Conservation (phyloP, 495 filamentous ascomycete species). For the Penicillium waksmanii region DNA sequence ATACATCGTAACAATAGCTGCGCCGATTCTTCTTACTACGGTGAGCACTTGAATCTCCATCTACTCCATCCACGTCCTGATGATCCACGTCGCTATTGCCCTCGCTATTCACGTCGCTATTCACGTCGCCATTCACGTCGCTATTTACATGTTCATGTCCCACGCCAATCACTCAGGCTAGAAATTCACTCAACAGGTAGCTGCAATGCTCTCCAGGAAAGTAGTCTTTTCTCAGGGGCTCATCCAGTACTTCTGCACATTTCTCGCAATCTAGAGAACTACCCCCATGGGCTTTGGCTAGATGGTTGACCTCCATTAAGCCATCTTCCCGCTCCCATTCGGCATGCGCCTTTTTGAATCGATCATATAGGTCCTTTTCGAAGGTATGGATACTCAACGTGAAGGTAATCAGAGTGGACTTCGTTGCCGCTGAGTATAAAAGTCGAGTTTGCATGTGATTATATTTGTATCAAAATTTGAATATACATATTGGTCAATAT, state of each 20-base stretch:
- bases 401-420: too few species aligned
- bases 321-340: slow-evolving; percentile 5
- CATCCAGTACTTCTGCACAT: slow-evolving; percentile 10
- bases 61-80: slow-evolving; percentile 14
- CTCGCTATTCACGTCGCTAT: too few species aligned
- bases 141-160: background rate
- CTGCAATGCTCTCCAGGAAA: slow-evolving; percentile 2
- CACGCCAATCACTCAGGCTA: slow-evolving; percentile 16
- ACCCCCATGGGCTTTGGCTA: background rate
- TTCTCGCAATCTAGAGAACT: slow-evolving; percentile 7
- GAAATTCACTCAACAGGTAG: slow-evolving; percentile 19
- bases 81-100: too few species aligned
- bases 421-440: too few species aligned
- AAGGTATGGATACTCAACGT: background rate
- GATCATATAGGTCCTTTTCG: slow-evolving; percentile 11
- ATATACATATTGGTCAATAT: background rate
- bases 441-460: too few species aligned
- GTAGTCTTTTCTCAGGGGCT: slow-evolving; percentile 11
- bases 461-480: background rate
- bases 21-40: slow-evolving; percentile 9
- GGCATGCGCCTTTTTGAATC: slow-evolving; percentile 8
- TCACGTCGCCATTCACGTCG: too few species aligned
- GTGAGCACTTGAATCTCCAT: slow-evolving; percentile 10
- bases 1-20: slow-evolving; percentile 9
- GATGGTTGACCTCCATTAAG: background rate